These are phyloP conservation scores for Simmondsia chinensis DNA, from an alignment of 148 eudicot genomes.

Conservation along the genomic window DNA sequence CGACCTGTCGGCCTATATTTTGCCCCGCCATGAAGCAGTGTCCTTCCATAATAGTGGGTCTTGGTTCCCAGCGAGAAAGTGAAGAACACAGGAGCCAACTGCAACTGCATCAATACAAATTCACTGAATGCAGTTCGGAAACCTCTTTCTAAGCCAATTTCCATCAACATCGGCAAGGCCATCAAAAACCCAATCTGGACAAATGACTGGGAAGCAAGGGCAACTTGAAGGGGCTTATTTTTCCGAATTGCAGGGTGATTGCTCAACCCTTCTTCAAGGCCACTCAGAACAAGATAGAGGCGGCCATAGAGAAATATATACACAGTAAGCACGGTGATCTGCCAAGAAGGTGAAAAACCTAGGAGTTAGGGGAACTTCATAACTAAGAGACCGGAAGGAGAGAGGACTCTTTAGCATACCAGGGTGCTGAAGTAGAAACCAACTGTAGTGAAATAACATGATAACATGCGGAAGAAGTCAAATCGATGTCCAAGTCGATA, in stretches of 20 bases:
- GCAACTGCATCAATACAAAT: slow-evolving; percentile 82
- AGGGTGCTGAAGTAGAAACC: slow-evolving; percentile 95
- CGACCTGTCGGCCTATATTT: slow-evolving; percentile 94
- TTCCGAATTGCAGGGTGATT: slow-evolving; percentile 39
- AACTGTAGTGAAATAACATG: slow-evolving; percentile 93
- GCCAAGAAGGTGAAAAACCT: slow-evolving; percentile 11
- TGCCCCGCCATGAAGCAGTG: slow-evolving; percentile 96
- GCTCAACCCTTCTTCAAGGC: slow-evolving; percentile 75
- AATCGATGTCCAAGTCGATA: slow-evolving; percentile 99
- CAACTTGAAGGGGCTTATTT: slow-evolving; percentile 76
- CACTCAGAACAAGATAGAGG: slow-evolving; percentile 91
- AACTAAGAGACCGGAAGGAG: not conserved
- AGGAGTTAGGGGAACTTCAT: not conserved
- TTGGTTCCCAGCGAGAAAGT: slow-evolving; percentile 97
- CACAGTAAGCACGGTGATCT: slow-evolving; percentile 94
- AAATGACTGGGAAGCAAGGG: slow-evolving; percentile 95
- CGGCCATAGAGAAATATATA: slow-evolving; percentile 93
- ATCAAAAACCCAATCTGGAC: slow-evolving; percentile 94
- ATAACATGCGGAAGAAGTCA: slow-evolving; percentile 90
- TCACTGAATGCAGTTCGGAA: slow-evolving; percentile 89
- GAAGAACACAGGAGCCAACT: slow-evolving; percentile 90
- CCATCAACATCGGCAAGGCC: slow-evolving; percentile 99
- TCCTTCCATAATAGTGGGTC: slow-evolving; percentile 93
- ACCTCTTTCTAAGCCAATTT: slow-evolving; percentile 87
- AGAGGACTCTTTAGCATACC: slow-evolving; percentile 30